phyloP scores from a whole-genome alignment of 805 yeast species.

The Saccharomycopsis malanga region DNA sequence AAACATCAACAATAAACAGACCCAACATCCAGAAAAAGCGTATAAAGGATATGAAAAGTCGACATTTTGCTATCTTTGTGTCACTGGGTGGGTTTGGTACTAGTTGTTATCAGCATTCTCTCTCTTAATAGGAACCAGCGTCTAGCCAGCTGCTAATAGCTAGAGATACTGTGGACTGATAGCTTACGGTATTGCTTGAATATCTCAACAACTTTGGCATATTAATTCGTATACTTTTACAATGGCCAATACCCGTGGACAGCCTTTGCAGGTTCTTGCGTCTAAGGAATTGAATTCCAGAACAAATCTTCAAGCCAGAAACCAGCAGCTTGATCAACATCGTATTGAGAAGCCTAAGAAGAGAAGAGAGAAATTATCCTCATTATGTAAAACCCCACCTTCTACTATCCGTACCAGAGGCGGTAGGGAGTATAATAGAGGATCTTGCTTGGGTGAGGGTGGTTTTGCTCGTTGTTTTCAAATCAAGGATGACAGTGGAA shows the following conservation, averaged over 20 bases:
- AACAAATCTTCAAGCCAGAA: conserved; percentile 19
- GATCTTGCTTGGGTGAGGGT: conserved; percentile 91
- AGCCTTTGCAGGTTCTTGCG: conserved; percentile 34
- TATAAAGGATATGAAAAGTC: not conserved
- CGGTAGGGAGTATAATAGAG: conserved; percentile 87
- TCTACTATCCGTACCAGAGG: conserved; percentile 79
- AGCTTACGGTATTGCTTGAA: not conserved
- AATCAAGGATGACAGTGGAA: conserved; percentile 84
- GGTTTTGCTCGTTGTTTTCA: conserved; percentile 99
- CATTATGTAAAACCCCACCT: conserved; percentile 95
- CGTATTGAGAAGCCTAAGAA: conserved; percentile 41
- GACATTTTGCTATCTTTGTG: not conserved
- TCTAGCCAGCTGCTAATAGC: not conserved
- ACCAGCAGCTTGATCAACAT: conserved; percentile 22
- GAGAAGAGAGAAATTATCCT: conserved; percentile 82
- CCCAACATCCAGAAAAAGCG: not conserved
- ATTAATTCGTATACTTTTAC: not conserved
- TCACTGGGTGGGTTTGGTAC: not conserved
- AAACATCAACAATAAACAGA: not conserved
- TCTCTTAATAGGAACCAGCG: not conserved
- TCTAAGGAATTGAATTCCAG: conserved; percentile 31
- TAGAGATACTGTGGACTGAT: too few relatives aligned
- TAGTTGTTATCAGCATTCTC: not conserved
- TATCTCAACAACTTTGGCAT: not conserved
- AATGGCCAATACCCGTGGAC: conserved; percentile 33